A percentile compares a stretch with the other conserved stretches of the same genome.
Evolutionary conservation across 192 early-diverging fungal species (phyloP).

Genomic region (Coemansia sp.): DNA sequence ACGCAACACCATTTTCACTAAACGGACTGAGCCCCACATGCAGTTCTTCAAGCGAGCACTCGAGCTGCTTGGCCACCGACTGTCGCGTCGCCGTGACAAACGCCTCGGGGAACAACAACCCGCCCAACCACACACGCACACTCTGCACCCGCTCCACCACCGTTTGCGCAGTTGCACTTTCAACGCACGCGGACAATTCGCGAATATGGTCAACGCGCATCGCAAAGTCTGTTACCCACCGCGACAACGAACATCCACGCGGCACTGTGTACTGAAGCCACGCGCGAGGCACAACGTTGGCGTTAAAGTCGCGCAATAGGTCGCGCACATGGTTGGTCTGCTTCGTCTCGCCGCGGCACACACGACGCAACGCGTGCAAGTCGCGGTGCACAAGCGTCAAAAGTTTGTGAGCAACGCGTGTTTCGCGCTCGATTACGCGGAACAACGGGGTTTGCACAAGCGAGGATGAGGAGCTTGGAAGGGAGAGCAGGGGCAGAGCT

Average conservation of each 20-base stretch:
- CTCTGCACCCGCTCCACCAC: slow-evolving; percentile 6
- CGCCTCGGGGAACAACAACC: slow-evolving; percentile 85
- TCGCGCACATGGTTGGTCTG: slow-evolving; percentile 84
- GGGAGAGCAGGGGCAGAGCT: slow-evolving; percentile 8
- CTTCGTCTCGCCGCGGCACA: slow-evolving; percentile 76
- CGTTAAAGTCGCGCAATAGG: slow-evolving; percentile 67
- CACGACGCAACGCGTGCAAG: slow-evolving; percentile 60
- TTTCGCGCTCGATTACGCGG: slow-evolving; percentile 84
- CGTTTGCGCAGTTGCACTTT: not conserved
- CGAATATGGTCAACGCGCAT: slow-evolving; percentile 66
- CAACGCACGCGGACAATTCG: slow-evolving; percentile 41
- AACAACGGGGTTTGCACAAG: slow-evolving; percentile 62
- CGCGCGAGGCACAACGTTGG: slow-evolving; percentile 67
- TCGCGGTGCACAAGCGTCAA: slow-evolving; percentile 67
- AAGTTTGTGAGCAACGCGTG: slow-evolving; percentile 60
- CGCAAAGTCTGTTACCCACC: slow-evolving; percentile 77
- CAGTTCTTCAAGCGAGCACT: slow-evolving; percentile 74
- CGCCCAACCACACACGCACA: slow-evolving; percentile 77
- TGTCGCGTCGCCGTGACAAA: slow-evolving; percentile 91
- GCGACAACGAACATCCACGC: slow-evolving; percentile 44
- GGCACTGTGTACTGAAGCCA: slow-evolving; percentile 60
- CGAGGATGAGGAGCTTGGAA: not conserved
- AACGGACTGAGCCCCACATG: too few relatives aligned
- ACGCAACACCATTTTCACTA: not conserved
- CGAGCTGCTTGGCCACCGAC: slow-evolving; percentile 67